A percentile compares a stretch with the other conserved stretches of the same genome.
phyloP scores from a whole-genome alignment of 257 asterid genomes.

The Sherardia arvensis region DNA sequence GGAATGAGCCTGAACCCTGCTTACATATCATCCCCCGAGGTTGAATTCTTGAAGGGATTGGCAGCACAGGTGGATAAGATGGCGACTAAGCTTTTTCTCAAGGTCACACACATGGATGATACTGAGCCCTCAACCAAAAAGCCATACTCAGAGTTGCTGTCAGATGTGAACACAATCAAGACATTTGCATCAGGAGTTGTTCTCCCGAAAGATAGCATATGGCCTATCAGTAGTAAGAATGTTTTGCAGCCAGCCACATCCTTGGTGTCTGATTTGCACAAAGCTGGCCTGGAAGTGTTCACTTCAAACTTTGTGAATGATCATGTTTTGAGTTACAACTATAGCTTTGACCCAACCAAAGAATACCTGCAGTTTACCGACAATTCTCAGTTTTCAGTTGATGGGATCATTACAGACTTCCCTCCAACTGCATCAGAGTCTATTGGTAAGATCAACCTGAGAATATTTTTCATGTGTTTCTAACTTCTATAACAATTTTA shows the following conservation, averaged over 20 bases:
- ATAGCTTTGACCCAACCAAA: slow-evolving; percentile 70
- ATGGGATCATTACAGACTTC: slow-evolving; percentile 72
- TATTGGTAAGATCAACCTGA: slow-evolving; percentile 38
- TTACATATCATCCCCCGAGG: slow-evolving; percentile 88
- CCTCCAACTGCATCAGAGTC: slow-evolving; percentile 82
- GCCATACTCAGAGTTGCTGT: slow-evolving; percentile 40
- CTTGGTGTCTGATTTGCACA: slow-evolving; percentile 76
- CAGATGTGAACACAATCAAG: slow-evolving; percentile 47
- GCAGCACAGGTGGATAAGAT: slow-evolving; percentile 29
- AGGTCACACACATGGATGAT: slow-evolving; percentile 24
- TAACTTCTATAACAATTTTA: not conserved
- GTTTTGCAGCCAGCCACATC: slow-evolving; percentile 50
- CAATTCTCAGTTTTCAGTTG: slow-evolving; percentile 66
- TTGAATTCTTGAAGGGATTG: slow-evolving; percentile 68
- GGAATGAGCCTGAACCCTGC: slow-evolving; percentile 28
- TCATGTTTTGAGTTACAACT: slow-evolving; percentile 51
- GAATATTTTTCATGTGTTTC: not conserved
- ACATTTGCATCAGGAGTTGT: slow-evolving; percentile 67
- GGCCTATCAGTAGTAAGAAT: slow-evolving; percentile 48
- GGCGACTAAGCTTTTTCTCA: slow-evolving; percentile 48
- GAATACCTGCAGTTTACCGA: slow-evolving; percentile 64
- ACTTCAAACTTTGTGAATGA: slow-evolving; percentile 84
- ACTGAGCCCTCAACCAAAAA: slow-evolving; percentile 60
- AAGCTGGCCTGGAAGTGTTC: slow-evolving; percentile 53
- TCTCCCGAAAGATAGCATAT: slow-evolving; percentile 71